A percentile compares a stretch with the other conserved stretches of the same genome.
Evolutionary conservation across 371 early-diverging fungal species (phyloP).

Genomic region (Circinella umbellata): DNA sequence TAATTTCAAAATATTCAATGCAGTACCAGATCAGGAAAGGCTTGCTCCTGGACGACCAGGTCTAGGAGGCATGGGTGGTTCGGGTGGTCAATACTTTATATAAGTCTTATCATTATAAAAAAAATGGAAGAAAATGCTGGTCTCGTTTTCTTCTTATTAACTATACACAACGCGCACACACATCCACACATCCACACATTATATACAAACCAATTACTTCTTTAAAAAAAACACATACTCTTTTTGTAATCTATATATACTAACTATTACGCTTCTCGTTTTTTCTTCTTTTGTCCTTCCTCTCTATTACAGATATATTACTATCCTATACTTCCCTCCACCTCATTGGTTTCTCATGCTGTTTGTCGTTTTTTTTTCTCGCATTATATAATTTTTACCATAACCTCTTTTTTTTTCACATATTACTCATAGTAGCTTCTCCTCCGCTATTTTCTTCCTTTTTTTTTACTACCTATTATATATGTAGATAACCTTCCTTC

Average conservation of each 20-base stretch:
- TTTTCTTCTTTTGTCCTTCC: neutral
- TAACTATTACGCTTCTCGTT: neutral
- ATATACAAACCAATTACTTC: neutral
- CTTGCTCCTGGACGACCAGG: constrained; percentile 37
- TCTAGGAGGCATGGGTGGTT: constrained; percentile 34
- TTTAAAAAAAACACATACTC: neutral
- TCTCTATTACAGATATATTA: too few species aligned
- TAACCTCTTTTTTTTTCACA: neutral
- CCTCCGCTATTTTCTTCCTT: neutral
- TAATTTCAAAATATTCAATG: constrained; percentile 93
- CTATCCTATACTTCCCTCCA: neutral
- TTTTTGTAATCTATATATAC: constrained; percentile 3
- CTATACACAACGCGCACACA: neutral
- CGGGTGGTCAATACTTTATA: constrained; percentile 56
- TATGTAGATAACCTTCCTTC: neutral
- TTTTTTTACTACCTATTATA: neutral
- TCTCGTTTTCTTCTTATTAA: neutral
- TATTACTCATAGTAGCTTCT: neutral
- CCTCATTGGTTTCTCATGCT: neutral
- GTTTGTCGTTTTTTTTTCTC: too few species aligned
- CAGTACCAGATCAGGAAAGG: constrained; percentile 92
- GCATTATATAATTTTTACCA: too few species aligned
- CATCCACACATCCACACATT: neutral
- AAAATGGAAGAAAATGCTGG: neutral
- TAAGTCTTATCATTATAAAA: constrained; percentile 14